Base-by-base conservation (phyloP, 768 basidiomycete species). In the Lentinula raphanica region DNA sequence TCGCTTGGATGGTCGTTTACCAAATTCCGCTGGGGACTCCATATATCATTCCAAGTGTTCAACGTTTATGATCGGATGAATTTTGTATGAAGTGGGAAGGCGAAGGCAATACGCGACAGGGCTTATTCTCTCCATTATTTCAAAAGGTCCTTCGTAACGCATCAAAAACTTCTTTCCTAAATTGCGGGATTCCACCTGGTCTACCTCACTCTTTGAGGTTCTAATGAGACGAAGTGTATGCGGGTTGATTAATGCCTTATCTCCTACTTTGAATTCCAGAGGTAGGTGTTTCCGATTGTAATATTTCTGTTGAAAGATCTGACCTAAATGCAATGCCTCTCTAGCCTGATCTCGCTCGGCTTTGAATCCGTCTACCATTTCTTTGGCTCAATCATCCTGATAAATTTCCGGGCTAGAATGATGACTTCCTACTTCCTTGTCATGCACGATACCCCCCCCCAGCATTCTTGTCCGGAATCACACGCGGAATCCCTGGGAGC, bases 1-100 rank as follows among this genome's bases (percentile, higher is more conserved):
- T 35, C 25, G 1, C 25, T 58, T 51, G 1, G 4, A 40, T 0
- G 63, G 53, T 1, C 66, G 49, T 2, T 59, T 35, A 9, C 66
- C 65, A 21, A 71, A 63, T 31, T 63, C 60, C 15, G 50, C 5
- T 25, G 69, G 68, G 3, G 68, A 70, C 23, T 6, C 0, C 0
- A 53, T 27, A 46, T 72, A 72, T n/a, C 19, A 38, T 58, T 72
- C 67, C 5, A 74, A 60, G 46, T 74, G 73, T 0, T 63, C 63
- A 13, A 74, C 70, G 46, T 72, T 73, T 2, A 75, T 28, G 2
- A 75, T 62, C 3, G 70, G 69, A 56, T 73, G 69, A 1, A 68
- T 72, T 1, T 63, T 58, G 58, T 70, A 69, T 0, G 67, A 66
- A 0, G 57, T 60, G 0, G 73, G 73, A 11, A 74, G 19, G 2